These are phyloP conservation scores for Fusarium sp. DNA, from an alignment of 2,329 filamentous ascomycete genomes.

Conservation along the genomic window DNA sequence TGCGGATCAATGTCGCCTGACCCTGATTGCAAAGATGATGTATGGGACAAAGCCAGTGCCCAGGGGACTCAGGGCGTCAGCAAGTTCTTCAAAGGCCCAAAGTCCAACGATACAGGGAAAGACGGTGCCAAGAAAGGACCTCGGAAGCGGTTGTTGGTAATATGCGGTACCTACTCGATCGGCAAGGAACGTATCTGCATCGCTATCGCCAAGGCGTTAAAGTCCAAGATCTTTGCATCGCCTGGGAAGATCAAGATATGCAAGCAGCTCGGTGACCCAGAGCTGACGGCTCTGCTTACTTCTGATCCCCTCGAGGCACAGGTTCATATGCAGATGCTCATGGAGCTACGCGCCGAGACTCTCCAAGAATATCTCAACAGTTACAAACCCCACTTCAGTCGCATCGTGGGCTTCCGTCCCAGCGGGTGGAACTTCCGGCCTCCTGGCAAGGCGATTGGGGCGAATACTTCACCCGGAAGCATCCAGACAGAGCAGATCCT, in stretches of 20 bases:
- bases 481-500: conserved; percentile 63
- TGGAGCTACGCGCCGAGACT: conserved; percentile 92
- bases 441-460: conserved; percentile 65
- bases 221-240: conserved; percentile 89
- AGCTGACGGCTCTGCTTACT: conserved; percentile 82
- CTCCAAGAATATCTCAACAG: conserved; percentile 87
- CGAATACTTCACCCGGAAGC: conserved; percentile 60
- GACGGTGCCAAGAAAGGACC: conserved; percentile 40
- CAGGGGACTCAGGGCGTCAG: conserved; percentile 58
- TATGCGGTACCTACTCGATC: conserved; percentile 97
- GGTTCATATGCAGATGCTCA: conserved; percentile 97
- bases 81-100: conserved; percentile 61
- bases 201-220: conserved; percentile 86
- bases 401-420: conserved; percentile 90
- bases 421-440: conserved; percentile 95
- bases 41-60: conserved; percentile 58
- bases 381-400: conserved; percentile 83
- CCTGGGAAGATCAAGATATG: conserved; percentile 86
- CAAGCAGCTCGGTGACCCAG: conserved; percentile 84
- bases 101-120: conserved; percentile 43
- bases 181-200: conserved; percentile 97
- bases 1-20: conserved; percentile 81
- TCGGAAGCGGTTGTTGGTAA: conserved; percentile 78
- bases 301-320: conserved; percentile 84
- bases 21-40: conserved; percentile 59